Evolutionary conservation across 129 eudicot genomes (phyloP).

Genomic region (Saussurea involucrata): DNA sequence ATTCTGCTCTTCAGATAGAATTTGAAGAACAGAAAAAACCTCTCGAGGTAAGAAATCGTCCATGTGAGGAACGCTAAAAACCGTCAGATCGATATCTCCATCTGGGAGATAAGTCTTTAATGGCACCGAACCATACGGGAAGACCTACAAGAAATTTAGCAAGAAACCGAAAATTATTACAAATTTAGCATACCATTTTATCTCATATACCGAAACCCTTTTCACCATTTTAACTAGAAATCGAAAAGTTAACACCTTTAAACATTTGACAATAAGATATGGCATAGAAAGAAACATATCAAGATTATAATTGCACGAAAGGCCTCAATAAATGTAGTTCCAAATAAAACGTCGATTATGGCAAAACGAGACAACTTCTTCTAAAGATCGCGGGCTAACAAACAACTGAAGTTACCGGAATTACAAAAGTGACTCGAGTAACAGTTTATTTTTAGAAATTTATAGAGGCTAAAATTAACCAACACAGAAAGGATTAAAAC

Average conservation of each 20-base stretch:
- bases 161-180: neutral
- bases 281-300: constrained; percentile 8
- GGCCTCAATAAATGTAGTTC: neutral
- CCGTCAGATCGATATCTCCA: constrained; percentile 89
- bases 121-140: constrained; percentile 86
- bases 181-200: neutral
- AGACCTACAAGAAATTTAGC: constrained; percentile 43
- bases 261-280: neutral
- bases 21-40: constrained; percentile 41
- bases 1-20: constrained; percentile 42
- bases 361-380: neutral
- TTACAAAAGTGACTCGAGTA: too few relatives aligned
- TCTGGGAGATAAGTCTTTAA: constrained; percentile 83
- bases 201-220: neutral
- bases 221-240: neutral
- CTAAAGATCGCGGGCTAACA: too few relatives aligned
- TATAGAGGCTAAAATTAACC: too few relatives aligned
- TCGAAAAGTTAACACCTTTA: constrained; percentile 7
- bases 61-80: constrained; percentile 24
- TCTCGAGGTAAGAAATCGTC: constrained; percentile 44
- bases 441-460: too few relatives aligned
- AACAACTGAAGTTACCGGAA: too few relatives aligned
- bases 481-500: neutral
- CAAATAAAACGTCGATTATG: neutral
- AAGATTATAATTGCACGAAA: neutral